Base-by-base conservation (phyloP, 352 stramenopile genomes). In the Globisporangium apiculatum region DNA sequence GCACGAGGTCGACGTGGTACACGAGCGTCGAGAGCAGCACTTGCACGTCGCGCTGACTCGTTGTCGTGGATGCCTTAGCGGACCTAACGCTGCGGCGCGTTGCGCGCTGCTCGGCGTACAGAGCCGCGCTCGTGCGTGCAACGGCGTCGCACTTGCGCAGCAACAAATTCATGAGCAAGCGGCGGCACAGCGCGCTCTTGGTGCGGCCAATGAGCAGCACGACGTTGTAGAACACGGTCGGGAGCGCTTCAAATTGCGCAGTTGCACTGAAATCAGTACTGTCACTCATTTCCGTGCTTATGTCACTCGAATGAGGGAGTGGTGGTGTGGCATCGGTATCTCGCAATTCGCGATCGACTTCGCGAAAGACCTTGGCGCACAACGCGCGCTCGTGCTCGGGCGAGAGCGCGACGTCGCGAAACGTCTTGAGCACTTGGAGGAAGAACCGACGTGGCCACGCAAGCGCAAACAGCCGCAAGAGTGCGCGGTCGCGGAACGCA, bases 1-100 rank as follows among this genome's bases (percentile, higher is more conserved):
- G 54, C 11, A 75, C 65, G 49, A 79, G 69, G 36, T 83, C 74
- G 2, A 83, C 50, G 37, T 87, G 72, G 55, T 85, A 84, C 12
- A 87, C 53, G 45, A 87, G 74, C 6, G 73, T 87, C 14, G 74
- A 80, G 41, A 77, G 68, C 2, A 79, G 51, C 36, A 57, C 59
- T 18, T 65, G 64, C 9, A 79, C 50, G 38, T 79, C 68, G 9
- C 62, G 58, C 3, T 10, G 51, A 31, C 24, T 51, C 7, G 41
- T 15, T 5, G 43, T 47, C 36, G 43, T 6, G 35, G n/a, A 1
- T 10, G 52, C 46, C 18, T 4, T 48, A 55, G n/a, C 15, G 7
- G 15, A 11, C 35, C 4, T 4, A 31, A 31, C 2, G 24, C 24
- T 31, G 24, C 24, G 24, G 12, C n/a, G 35, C 18, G 40, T 24